These are phyloP conservation scores for Albifimbria verrucaria DNA, from an alignment of 2,329 filamentous ascomycete species.

Conservation along the genomic window DNA sequence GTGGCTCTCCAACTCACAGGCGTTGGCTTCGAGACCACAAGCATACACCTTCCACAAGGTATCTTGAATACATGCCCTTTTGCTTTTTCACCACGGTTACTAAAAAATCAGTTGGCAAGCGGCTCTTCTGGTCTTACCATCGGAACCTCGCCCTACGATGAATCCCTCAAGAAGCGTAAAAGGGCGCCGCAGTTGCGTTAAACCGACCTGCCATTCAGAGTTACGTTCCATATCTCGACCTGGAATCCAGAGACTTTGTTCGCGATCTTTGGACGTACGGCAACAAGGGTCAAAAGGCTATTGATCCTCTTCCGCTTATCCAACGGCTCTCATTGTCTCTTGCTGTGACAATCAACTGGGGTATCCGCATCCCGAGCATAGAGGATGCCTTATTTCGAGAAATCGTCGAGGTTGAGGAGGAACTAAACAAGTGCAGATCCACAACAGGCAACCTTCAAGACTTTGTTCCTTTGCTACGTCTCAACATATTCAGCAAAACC, in stretches of 20 bases:
- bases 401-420: conserved; percentile 61
- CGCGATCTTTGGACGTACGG: conserved; percentile 59
- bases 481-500: conserved; percentile 61
- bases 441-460: conserved; percentile 61
- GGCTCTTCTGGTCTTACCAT: conserved; percentile 66
- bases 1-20: conserved; percentile 51
- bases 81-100: no score
- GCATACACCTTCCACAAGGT: conserved; percentile 60
- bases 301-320: conserved; percentile 67
- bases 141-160: conserved; percentile 64
- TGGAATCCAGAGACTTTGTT: conserved; percentile 61
- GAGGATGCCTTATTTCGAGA: conserved; percentile 61
- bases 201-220: conserved; percentile 63
- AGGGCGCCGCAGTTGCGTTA: conserved; percentile 62
- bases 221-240: conserved; percentile 59
- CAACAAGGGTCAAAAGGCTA: conserved; percentile 13
- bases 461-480: conserved; percentile 53
- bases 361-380: conserved; percentile 54
- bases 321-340: conserved; percentile 62
- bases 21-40: conserved; percentile 51
- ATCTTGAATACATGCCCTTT: background rate
- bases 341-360: conserved; percentile 64
- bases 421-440: conserved; percentile 57
- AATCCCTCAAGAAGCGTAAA: conserved; percentile 61
- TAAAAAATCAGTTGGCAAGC: conserved; percentile 48